Base-by-base conservation (phyloP, 1,284 basidiomycete species). In the Moesziomyces globuligerus region DNA sequence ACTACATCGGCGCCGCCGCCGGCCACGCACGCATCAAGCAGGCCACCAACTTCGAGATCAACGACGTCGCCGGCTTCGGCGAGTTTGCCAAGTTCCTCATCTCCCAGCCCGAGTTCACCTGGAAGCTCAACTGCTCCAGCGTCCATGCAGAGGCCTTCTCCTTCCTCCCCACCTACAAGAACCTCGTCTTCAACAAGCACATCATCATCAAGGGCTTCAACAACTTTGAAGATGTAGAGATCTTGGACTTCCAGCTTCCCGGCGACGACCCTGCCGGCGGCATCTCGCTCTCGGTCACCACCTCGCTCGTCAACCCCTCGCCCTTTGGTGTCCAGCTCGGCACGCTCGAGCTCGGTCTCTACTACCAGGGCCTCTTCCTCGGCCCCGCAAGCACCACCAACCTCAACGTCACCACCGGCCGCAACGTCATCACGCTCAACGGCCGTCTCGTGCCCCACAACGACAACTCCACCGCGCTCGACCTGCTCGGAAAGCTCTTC, bases 261-360 rank as follows among this genome's bases (percentile, higher is more conserved):
- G 87, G 87, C 37, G 90, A 91, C 74, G 87, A 87, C 79, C 87
- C 89, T 2, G 83, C 83, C 0, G 89, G 89, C 41, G 91, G 90
- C 29, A 89, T 92, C 75, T 83, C 90, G 74, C 89, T 90, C 66
- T 76, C 85, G 32, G 87, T 89, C 13, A 83, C 85, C 11, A 90
- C 89, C 0, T 79, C 84, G 48, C 78, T 92, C 42, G 85, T 80
- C 41, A 92, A 92, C 77, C 86, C 87, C 20, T 90, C 90, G 87
- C 89, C 90, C 1, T 91, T 92, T 78, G 84, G 86, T 34, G 85
- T 92, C 50, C 85, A 88, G 78, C 85, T 92, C 28, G 91, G 90
- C 24, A 89, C 87, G 1, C 87, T 90, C n/a, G 83, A 87, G 7
- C 88, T 91, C 68, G 86, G 86, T 58, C 84, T 92, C 28, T 85